Percentiles rank a stretch among this genome's conserved stretches.
Conservation (phyloP, 306 rosid species). For the Cucurbita ficifolia region DNA sequence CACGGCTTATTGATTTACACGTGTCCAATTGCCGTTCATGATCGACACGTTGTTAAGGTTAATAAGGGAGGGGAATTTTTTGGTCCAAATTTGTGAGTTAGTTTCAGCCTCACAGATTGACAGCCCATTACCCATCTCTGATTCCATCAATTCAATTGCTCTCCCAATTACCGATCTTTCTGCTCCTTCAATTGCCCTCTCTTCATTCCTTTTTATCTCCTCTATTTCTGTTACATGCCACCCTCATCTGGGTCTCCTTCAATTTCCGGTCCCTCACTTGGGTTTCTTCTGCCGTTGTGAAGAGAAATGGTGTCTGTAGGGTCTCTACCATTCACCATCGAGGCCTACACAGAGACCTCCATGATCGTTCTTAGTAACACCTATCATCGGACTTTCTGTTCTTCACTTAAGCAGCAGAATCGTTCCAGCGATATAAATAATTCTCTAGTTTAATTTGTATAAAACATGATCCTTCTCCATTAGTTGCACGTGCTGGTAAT, state of each 20-base stretch:
- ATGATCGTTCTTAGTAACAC: slow-evolving; percentile 19
- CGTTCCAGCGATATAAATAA: background rate
- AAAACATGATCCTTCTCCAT: background rate
- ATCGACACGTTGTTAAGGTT: no score
- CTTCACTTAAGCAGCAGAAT: slow-evolving; percentile 13
- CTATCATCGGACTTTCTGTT: slow-evolving; percentile 3
- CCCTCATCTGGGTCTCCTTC: slow-evolving; percentile 2
- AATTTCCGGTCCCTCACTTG: background rate
- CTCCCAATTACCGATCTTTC: background rate
- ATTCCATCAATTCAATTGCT: background rate
- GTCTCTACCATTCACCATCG: slow-evolving; percentile 31
- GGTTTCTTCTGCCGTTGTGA: background rate
- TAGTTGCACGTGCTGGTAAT: background rate
- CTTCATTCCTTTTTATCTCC: background rate
- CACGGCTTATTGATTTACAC: no score
- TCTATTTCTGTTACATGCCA: background rate
- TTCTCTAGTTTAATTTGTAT: background rate
- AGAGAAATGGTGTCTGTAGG: slow-evolving; percentile 40
- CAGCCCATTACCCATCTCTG: no score
- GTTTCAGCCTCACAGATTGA: no score
- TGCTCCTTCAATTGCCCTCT: background rate
- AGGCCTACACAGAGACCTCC: no score
- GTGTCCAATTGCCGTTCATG: no score
- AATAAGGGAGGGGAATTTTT: no score
- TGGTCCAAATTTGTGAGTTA: no score